Evolutionary conservation across 768 basidiomycete species (phyloP), one percentile per base, ranked within the genome.

Genomic region (Tricholoma sp.): DNA sequence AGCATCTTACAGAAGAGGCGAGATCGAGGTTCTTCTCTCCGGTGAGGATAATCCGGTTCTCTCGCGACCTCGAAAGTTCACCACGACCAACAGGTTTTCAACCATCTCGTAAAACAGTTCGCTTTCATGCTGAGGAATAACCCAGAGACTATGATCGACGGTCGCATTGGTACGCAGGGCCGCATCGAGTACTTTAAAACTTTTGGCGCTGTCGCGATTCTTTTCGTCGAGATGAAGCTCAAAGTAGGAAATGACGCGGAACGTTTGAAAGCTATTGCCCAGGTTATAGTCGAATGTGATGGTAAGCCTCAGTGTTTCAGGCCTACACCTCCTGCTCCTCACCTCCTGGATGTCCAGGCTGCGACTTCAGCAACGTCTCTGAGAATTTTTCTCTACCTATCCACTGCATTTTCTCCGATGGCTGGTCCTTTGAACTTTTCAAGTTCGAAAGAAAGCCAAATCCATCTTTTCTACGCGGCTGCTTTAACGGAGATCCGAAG

Each of bases 11-110:
- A 20, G 61, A 60, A 52, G 60, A 63, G 50, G 62, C 59, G 41
- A 62, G 44, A 58, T 64, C 64, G 11, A 57, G 59, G 31, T 67
- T 67, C 56, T 58, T 63, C 55, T 54, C 64, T 59, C 65, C 64
- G 6, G 44, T 48, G 45, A 1, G 29, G 28, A 29, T 48, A 12
- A 3, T 13, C 24, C 9, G 24, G 56, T 59, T 58, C 54, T 63
- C 50, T 50, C 54, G 15, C 52, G 50, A 18, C 31, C 49, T 50
- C 53, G 47, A 57, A 60, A 55, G 50, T 62, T 61, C 34, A 61
- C 56, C 47, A 12, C 39, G 36, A 55, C 45, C 57, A 4, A n/a
- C 28, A 66, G 63, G 47, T 66, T 37, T 62, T 64, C 57, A 64
- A 64, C 41, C 61, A 56, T 45, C 52, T 66, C 12, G 57, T 63